phyloP scores from a whole-genome alignment of 768 basidiomycete genomes.

The Macrolepiota dolichaula region DNA sequence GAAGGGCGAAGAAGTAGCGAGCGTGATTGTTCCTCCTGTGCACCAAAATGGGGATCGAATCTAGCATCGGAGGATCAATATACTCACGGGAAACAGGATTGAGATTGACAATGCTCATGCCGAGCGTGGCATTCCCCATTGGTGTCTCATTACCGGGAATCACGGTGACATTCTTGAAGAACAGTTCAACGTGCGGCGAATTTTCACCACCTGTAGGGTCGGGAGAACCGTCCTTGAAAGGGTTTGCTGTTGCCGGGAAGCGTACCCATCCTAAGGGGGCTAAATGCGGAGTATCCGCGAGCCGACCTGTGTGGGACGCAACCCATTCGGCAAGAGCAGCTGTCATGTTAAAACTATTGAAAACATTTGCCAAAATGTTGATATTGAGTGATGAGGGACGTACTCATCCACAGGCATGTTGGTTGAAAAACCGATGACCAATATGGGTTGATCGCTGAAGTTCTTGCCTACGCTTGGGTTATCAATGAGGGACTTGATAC shows the following conservation, averaged over 20 bases:
- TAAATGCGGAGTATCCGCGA: background rate
- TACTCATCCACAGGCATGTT: background rate
- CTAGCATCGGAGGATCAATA: background rate
- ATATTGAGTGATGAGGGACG: background rate
- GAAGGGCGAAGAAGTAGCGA: conserved; percentile 19
- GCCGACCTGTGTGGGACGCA: background rate
- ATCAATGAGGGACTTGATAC: conserved; percentile 11
- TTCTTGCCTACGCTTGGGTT: conserved; percentile 18
- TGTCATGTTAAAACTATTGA: background rate
- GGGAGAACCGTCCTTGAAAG: background rate
- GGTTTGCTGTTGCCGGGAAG: background rate
- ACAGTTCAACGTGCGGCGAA: background rate
- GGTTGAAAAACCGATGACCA: background rate
- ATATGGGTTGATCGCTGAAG: conserved; percentile 14
- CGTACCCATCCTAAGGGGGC: background rate
- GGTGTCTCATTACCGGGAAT: background rate
- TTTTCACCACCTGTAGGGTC: background rate
- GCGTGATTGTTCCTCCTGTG: conserved; percentile 17
- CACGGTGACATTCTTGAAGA: background rate
- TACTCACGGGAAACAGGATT: background rate
- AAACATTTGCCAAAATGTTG: background rate
- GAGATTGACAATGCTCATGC: background rate
- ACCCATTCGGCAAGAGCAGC: background rate
- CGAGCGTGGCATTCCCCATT: background rate
- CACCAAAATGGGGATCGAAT: background rate